Evolutionary conservation across 2,329 filamentous ascomycete species (phyloP), one percentile per base, ranked within the genome.

Genomic region (Ampelomyces quisqualis): DNA sequence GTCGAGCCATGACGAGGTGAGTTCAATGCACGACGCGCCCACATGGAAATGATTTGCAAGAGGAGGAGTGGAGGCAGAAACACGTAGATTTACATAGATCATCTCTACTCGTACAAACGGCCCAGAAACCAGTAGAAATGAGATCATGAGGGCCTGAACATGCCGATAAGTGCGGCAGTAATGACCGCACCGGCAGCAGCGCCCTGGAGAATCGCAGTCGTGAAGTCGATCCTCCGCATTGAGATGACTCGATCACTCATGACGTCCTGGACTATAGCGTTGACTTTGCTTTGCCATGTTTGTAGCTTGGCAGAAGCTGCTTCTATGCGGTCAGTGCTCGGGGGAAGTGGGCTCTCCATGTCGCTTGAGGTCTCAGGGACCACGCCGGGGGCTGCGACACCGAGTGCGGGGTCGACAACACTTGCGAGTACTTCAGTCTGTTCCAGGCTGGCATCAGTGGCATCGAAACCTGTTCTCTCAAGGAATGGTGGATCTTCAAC

Each of bases 191-290:
- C 73, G 9, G 67, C 67, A 5, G 71, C 70, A 33, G 70, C 71
- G 23, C 71, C 68, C 44, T 73, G 67, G n/a, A 74, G 49, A 4
- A 72, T 64, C 13, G 68, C 64, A n/a, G 67, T 67, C 2, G 73
- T 76, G 27, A 72, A 60, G 36, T 76, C 73, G 32, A 73, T 64
- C 43, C 70, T 67, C 26, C 70, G 69, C 33, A 76, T 63, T 11
- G 70, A 69, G 34, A 75, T 65, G 21, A 65, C 34, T 15, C 70
- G 64, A 34, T 75, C 70, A 53, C 72, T 75, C 51, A 75, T 66
- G 3, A 70, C 50, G 28, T 70, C 68, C 22, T 62, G 46, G 19
- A 57, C 55, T 30, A 53, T 45, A 8, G 49, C 45, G 7, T 38
- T 43, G 14, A 56, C 42, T 22, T 43, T 62, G 22, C 53, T 42